Base-by-base conservation (phyloP, 2,329 filamentous ascomycete species). In the Colletotrichum melonis region DNA sequence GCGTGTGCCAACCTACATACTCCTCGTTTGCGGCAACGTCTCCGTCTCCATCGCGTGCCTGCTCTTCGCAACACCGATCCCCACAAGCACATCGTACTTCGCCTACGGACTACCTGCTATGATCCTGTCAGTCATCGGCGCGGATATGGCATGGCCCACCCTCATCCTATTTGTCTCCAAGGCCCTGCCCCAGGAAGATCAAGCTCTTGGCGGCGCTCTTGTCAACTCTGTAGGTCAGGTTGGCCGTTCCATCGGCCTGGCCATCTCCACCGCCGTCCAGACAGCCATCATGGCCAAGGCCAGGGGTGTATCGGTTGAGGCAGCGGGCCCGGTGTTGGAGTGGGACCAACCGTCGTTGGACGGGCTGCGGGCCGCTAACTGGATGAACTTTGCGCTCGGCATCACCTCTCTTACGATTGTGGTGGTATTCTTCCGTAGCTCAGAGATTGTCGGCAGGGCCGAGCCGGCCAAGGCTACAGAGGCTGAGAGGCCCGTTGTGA, bases 81-180 rank as follows among this genome's bases (percentile, higher is more conserved):
- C 90, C 0, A 84, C 87, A 0, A 80, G 83, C 2, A 92, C 90
- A 0, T 89, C 85, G 0, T 94, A 94, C 81, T 94, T 92, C 79
- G 92, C 92, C 3, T 92, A 88, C 75, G 91, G 89, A 0, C 85
- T 94, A 24, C 88, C 88, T 2, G 91, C 92, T 9, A 93, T 94
- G 89, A 80, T 91, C 0, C 82, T 94, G 4, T 87, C 88, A 7
- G 91, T 93, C 9, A 84, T 92, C 46, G 92, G 92, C 38, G 90
- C 91, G 3, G 92, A 94, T 78, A 92, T 90, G 0, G 85, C 91
- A 0, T 93, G 90, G 85, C 92, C 92, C 0, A 89, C 88, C 5
- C 82, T 94, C 22, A 91, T 90, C 0, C 85, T 94, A 0, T 93
- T 92, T 78, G 92, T 89, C 0, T 92, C 91, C 0, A 89, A 90